These are phyloP conservation scores for Tagetes erecta DNA, from an alignment of 129 eudicot species.

Conservation along the genomic window DNA sequence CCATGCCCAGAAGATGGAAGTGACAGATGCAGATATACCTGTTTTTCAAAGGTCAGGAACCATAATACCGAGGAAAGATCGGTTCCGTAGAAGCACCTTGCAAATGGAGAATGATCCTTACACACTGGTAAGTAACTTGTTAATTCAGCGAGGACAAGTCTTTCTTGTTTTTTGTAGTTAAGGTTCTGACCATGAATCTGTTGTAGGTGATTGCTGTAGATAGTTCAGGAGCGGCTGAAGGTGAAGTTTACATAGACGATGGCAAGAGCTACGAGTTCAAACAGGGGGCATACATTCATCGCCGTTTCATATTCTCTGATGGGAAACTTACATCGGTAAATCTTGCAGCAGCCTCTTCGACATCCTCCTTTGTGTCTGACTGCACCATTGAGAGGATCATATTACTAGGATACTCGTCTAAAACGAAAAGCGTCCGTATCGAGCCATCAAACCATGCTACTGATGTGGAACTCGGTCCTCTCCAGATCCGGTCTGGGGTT, in stretches of 20 bases:
- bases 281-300: constrained; percentile 79
- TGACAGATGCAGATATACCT: constrained; percentile 72
- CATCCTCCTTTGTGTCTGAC: constrained; percentile 43
- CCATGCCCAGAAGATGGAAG: constrained; percentile 57
- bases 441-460: constrained; percentile 61
- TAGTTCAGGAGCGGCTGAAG: constrained; percentile 83
- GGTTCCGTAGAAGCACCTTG: constrained; percentile 80
- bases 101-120: constrained; percentile 98
- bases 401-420: constrained; percentile 58
- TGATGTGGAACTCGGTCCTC: constrained; percentile 66
- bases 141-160: no score
- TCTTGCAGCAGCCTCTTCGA: constrained; percentile 35
- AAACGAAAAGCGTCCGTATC: constrained; percentile 55
- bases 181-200: neutral
- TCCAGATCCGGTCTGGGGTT: constrained; percentile 46
- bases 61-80: constrained; percentile 90
- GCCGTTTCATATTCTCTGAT: constrained; percentile 60
- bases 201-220: constrained; percentile 83
- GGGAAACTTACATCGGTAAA: constrained; percentile 76
- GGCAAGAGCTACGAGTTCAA: constrained; percentile 92
- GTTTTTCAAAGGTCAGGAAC: constrained; percentile 91
- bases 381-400: constrained; percentile 85
- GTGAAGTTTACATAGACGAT: constrained; percentile 83
- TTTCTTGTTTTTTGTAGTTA: no score
- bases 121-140: constrained; percentile 62